Conservation (phyloP, 2,329 filamentous ascomycete species). For the Diaporthe batatas region DNA sequence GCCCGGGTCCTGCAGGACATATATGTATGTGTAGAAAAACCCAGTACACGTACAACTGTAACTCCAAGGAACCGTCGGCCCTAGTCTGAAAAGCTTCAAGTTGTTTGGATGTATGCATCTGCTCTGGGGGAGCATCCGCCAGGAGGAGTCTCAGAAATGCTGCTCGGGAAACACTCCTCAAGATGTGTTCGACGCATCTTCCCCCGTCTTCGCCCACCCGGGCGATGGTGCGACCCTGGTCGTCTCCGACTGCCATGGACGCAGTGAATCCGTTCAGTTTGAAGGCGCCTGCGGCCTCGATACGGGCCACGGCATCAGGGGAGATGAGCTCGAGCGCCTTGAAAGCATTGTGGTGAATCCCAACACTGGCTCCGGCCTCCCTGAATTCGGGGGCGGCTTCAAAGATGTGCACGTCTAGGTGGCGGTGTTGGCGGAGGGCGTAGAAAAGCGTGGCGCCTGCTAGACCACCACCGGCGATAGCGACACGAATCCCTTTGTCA, state of each 20-base stretch:
- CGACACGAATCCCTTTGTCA: conserved; percentile 22
- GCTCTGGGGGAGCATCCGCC: conserved; percentile 22
- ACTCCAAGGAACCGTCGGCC: not conserved
- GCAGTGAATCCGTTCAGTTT: conserved; percentile 12
- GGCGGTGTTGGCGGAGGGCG: conserved; percentile 41
- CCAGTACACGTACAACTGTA: conserved; percentile 17
- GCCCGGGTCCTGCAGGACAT: not conserved
- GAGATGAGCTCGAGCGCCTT: conserved; percentile 45
- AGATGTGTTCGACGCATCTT: conserved; percentile 1
- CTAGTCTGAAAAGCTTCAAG: conserved; percentile 31
- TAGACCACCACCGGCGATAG: conserved; percentile 38
- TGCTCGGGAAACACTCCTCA: conserved; percentile 40
- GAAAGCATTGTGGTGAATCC: conserved; percentile 44
- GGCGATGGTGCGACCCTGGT: conserved; percentile 12
- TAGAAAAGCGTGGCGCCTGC: conserved; percentile 40
- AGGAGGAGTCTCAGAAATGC: conserved; percentile 45
- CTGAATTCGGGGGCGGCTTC: conserved; percentile 44
- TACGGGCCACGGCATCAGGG: conserved; percentile 22
- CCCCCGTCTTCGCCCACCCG: conserved; percentile 2
- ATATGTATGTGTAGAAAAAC: not conserved
- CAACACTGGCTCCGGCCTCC: conserved; percentile 45
- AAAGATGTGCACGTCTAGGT: conserved; percentile 45
- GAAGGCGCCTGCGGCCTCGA: conserved; percentile 45
- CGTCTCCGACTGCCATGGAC: conserved; percentile 20
- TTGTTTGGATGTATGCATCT: conserved; percentile 39